Base-by-base conservation (phyloP, 208 protist genomes). In the Jaenimonas drosophilae region DNA sequence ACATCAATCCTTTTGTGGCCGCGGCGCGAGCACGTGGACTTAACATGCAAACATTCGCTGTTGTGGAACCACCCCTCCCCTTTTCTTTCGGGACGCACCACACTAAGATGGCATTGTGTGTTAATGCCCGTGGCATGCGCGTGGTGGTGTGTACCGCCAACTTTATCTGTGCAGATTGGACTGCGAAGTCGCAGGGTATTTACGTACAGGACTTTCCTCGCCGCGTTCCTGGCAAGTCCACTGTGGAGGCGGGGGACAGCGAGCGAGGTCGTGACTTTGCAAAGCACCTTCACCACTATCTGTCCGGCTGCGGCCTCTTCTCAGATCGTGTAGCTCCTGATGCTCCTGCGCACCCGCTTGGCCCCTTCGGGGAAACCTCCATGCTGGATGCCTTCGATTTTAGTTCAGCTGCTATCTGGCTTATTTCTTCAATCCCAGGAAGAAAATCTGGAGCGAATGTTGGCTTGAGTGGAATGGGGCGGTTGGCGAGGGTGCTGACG, bases 191-290 rank as follows among this genome's bases (percentile, higher is more conserved):
- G 21, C 79, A 93, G 49, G 84, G 76, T 1, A 66, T 88, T 5
- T 93, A 78, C 39, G 29, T 85, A 11, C 84, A 93, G 49, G 84
- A 93, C 48, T 93, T 93, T 56, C 84, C 84, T 0, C 52, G 59
- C 50, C 24, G 33, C 9, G 11, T 14, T 24, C 11, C 29, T 31
- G 26, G 20, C 3, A 19, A 2, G 16, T 24, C 39, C 14, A 19
- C 36, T 4, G 30, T 20, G 1, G 4, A 2, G 25, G 27, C 3
- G 0, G 26, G 2, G 4, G 3, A 16, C 21, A 27, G 27, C 36
- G n/a, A n/a, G 4, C 64, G 56, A 27, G 65, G 53, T 5, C 25
- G 16, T 6, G 54, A 70, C 50, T 88, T 83, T 29, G 52, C 49
- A 43, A 27, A 38, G 16, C 66, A 88, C 41, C 53, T 88, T 29